A percentile compares a stretch with the other conserved stretches of the same genome.
Conservation (phyloP, 2,329 filamentous ascomycete genomes). For the Verticillium klebahnii region DNA sequence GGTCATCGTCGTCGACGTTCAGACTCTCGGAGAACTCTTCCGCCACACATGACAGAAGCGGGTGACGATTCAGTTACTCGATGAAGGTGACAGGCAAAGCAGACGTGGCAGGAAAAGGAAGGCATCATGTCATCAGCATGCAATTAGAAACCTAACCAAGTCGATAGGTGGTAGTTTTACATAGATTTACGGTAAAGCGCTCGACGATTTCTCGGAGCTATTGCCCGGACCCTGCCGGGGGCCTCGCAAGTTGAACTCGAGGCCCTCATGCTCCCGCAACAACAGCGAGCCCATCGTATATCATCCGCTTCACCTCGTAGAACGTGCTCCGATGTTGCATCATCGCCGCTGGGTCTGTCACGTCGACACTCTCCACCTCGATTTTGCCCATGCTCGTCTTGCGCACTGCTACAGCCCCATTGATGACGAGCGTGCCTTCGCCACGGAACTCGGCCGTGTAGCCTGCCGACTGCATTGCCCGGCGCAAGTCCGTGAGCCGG, state of each 20-base stretch:
- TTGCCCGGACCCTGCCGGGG: neutral
- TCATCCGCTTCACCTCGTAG: conserved; percentile 81
- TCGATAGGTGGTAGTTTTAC: neutral
- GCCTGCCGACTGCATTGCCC: conserved; percentile 74
- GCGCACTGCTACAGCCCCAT: conserved; percentile 80
- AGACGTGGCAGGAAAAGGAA: neutral
- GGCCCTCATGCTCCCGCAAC: conserved; percentile 49
- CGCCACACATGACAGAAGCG: too few relatives aligned
- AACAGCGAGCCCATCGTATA: conserved; percentile 91
- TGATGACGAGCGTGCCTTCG: conserved; percentile 86
- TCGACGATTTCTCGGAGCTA: neutral
- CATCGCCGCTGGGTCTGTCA: conserved; percentile 32
- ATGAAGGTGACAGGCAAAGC: neutral
- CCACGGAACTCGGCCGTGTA: conserved; percentile 90
- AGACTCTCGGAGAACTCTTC: neutral
- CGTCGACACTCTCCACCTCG: conserved; percentile 76
- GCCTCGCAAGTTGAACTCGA: neutral
- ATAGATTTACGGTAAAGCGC: neutral
- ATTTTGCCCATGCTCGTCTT: conserved; percentile 85
- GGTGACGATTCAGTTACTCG: too few relatives aligned
- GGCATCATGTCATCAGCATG: neutral
- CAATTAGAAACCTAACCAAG: neutral
- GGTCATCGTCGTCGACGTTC: too few relatives aligned
- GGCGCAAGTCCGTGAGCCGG: conserved; percentile 79
- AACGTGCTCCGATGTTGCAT: conserved; percentile 61